Base-by-base conservation (phyloP, 768 basidiomycete genomes). In the Macrolepiota albuminosa region DNA sequence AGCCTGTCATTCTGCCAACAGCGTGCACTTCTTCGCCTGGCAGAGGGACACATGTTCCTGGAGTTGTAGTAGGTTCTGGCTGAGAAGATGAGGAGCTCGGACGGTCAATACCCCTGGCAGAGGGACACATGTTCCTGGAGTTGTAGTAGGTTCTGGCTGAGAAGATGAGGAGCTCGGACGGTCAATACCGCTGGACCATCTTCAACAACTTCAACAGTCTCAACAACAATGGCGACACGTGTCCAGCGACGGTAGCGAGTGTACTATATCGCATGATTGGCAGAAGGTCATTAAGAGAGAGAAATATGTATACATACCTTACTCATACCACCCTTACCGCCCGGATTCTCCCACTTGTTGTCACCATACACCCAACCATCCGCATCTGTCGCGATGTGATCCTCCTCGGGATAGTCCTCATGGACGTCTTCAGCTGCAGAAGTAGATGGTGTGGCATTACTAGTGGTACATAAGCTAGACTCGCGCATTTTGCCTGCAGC, bases 341-440 rank as follows among this genome's bases (percentile, higher is more conserved):
- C 86, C 48, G 82, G 78, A 21, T 76, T 81, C 68, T 97, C 94
- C 95, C 95, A 98, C 70, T 97, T 96, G 71, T 98, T 98, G 65
- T 95, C 95, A 2, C 87, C 89, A 67, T 94, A 97, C 6, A 94
- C 82, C 95, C 95, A 98, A 4, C 95, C 95, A 61, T 95, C 93
- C 4, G 78, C 69, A 69, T 98, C 95, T 1, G 94, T 96, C 40
- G 75, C 69, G 10, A 65, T 24, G 33, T 76, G 73, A 47, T 86
- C 83, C 56, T 84, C 83, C 2, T 80, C 80, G 16, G 73, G 72
- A 2, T 60, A 51, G 4, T 70, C 70, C 8, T 76, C 70, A 34
- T 73, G 70, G 13, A 67, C 42, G 56, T 73, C 67, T 56, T 72
- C 70, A 36, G 68, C 63, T 2, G 68, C 59, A 53, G 71, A 68